phyloP scores from a whole-genome alignment of 2,329 filamentous ascomycete genomes.

The Claviceps sp. region DNA sequence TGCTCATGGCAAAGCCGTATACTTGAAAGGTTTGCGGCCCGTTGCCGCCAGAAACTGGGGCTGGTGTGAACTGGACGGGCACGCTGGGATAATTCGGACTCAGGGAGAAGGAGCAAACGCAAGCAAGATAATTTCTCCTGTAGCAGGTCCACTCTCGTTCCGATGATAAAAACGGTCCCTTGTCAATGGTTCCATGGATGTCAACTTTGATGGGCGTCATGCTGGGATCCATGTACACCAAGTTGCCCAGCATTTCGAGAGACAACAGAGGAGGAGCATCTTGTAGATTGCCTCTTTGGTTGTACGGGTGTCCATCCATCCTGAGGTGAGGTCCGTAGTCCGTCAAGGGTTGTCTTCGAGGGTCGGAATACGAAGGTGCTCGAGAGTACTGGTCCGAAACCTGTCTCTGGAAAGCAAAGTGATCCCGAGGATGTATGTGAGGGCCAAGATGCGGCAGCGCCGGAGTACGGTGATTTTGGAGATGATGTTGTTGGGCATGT shows the following conservation, averaged over 20 bases:
- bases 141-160: constrained; percentile 89
- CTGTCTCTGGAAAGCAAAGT: constrained; percentile 36
- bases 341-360: constrained; percentile 34
- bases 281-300: constrained; percentile 14
- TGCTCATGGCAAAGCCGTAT: constrained; percentile 66
- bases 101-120: constrained; percentile 65
- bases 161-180: constrained; percentile 64
- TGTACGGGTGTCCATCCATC: constrained; percentile 34
- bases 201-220: constrained; percentile 49
- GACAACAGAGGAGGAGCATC: constrained; percentile 40
- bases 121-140: constrained; percentile 79
- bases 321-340: constrained; percentile 30
- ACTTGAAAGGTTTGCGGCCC: constrained; percentile 45
- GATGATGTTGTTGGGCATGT: constrained; percentile 31
- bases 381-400: constrained; percentile 35
- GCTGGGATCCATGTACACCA: constrained; percentile 42
- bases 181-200: constrained; percentile 71
- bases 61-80: constrained; percentile 36
- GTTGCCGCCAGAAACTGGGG: not conserved
- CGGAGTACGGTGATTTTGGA: constrained; percentile 26
- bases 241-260: constrained; percentile 41
- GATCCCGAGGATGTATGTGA: constrained; percentile 37
- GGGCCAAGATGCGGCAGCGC: constrained; percentile 37
- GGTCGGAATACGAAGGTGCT: constrained; percentile 36
- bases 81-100: constrained; percentile 38